Base-by-base conservation (phyloP, 257 asterid genomes). In the Vinca minor region DNA sequence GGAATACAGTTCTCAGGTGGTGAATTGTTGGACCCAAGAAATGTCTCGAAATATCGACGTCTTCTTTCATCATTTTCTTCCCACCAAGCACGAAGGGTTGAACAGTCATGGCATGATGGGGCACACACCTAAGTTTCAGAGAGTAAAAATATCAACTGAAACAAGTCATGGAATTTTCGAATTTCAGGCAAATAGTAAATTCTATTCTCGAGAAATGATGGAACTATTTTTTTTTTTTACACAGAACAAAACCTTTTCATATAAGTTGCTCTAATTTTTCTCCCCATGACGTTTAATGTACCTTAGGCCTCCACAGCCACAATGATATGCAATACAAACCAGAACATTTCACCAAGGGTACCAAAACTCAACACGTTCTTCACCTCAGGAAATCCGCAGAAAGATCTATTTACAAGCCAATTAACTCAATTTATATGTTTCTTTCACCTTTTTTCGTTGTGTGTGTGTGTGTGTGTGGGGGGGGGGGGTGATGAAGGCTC, bases 1-100 rank as follows among this genome's bases (percentile, higher is more conserved):
- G 97, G 96, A 71, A 87, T 81, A 79, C 97, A 92, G n/a, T 66
- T 72, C 49, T 84, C 95, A 4, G 98, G 96, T 49, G 95, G 95
- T 62, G 82, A 77, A 70, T 64, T 31, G 65, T 87, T 85, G 5
- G 94, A 77, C n/a, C 96, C 96, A 71, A 89, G 77, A 64, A 89
- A 83, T 2, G 79, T 65, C 73, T 80, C 73, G 80, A 84, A 85
- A 67, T 54, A 92, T 47, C 82, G 76, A 29, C 70, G 72, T 59
- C 97, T 83, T 62, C 95, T 80, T 52, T 84, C 97, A 62, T 82
- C 97, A 52, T 92, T 96, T 80, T 92, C 98, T 82, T 92, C 97
- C 98, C 98, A 92, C 98, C 98, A 92, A 41, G 96, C 98, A 48
- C 97, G 95, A 20, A 93, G 84, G 41, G 98, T 87, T 58, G 97